A percentile compares a stretch with the other conserved stretches of the same genome.
phyloP scores from a whole-genome alignment of 2,329 filamentous ascomycete species.

The Dissoconium aciculare region DNA sequence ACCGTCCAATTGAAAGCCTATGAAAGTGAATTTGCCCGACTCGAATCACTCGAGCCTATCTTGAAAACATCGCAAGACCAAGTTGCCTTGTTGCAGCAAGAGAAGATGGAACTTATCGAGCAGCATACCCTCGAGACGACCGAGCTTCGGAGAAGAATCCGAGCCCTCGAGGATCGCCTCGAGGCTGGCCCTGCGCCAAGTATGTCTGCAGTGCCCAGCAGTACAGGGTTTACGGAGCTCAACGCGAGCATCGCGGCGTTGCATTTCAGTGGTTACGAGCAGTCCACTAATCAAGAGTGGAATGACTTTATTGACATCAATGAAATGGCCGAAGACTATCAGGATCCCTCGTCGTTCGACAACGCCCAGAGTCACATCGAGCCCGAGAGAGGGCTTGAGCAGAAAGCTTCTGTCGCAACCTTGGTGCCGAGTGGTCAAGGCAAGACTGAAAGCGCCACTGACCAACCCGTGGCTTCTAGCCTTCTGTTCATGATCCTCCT shows the following conservation, averaged over 20 bases:
- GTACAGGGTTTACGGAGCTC: slow-evolving; percentile 51
- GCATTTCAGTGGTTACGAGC: slow-evolving; percentile 55
- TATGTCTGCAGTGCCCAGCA: slow-evolving; percentile 38
- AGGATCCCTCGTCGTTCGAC: slow-evolving; percentile 44
- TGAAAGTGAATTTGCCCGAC: slow-evolving; percentile 32
- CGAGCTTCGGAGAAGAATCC: slow-evolving; percentile 83
- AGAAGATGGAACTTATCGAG: slow-evolving; percentile 85
- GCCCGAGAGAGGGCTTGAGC: slow-evolving; percentile 12
- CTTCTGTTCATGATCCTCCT: slow-evolving; percentile 91
- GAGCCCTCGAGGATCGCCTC: slow-evolving; percentile 54
- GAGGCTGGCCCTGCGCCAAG: slow-evolving; percentile 38
- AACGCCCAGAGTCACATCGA: slow-evolving; percentile 12
- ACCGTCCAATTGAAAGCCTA: slow-evolving; percentile 50
- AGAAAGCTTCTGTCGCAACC: slow-evolving; percentile 13
- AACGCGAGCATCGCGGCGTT: slow-evolving; percentile 75
- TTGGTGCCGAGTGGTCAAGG: slow-evolving; percentile 26
- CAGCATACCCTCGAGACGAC: slow-evolving; percentile 79
- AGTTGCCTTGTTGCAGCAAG: slow-evolving; percentile 60
- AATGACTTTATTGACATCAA: slow-evolving; percentile 66
- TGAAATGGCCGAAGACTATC: slow-evolving; percentile 22
- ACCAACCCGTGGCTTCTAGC: slow-evolving; percentile 57
- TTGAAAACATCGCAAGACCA: slow-evolving; percentile 56
- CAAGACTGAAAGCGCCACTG: slow-evolving; percentile 19
- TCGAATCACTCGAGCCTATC: slow-evolving; percentile 62
- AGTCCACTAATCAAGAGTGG: slow-evolving; percentile 64